These are phyloP conservation scores for Ormosia semicastrata DNA, from an alignment of 306 rosid genomes.

Conservation along the genomic window DNA sequence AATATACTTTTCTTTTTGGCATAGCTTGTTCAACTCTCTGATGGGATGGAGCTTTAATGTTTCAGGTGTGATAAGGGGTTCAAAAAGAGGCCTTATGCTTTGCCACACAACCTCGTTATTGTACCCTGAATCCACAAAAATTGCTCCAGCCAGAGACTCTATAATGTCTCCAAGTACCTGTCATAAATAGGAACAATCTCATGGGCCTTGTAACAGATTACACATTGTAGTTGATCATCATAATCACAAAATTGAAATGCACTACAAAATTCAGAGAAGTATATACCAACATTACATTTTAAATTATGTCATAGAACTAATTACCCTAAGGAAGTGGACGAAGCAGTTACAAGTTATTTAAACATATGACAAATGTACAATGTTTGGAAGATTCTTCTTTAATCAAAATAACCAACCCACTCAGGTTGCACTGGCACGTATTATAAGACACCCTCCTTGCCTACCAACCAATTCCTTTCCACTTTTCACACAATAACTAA, in stretches of 20 bases:
- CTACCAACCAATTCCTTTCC: too few relatives aligned
- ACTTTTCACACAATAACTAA: too few relatives aligned
- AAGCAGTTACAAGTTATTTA: not conserved
- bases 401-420: too few relatives aligned
- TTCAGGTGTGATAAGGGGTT: conserved; percentile 68
- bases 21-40: conserved; percentile 47
- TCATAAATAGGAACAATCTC: conserved; percentile 2
- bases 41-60: conserved; percentile 53
- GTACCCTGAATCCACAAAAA: conserved; percentile 69
- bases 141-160: conserved; percentile 86
- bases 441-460: too few relatives aligned
- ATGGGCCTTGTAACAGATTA: not conserved
- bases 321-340: not conserved
- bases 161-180: conserved; percentile 84
- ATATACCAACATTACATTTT: not conserved
- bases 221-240: not conserved
- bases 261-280: not conserved
- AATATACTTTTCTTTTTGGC: conserved; percentile 38
- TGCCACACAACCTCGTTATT: conserved; percentile 47
- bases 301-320: not conserved
- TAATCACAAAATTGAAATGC: not conserved
- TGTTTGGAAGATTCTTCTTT: not conserved
- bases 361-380: not conserved
- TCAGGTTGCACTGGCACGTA: too few relatives aligned
- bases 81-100: conserved; percentile 66